A percentile compares a stretch with the other conserved stretches of the same genome.
Conservation (phyloP, 2,329 filamentous ascomycete species). For the Chaetothyriales sp. region DNA sequence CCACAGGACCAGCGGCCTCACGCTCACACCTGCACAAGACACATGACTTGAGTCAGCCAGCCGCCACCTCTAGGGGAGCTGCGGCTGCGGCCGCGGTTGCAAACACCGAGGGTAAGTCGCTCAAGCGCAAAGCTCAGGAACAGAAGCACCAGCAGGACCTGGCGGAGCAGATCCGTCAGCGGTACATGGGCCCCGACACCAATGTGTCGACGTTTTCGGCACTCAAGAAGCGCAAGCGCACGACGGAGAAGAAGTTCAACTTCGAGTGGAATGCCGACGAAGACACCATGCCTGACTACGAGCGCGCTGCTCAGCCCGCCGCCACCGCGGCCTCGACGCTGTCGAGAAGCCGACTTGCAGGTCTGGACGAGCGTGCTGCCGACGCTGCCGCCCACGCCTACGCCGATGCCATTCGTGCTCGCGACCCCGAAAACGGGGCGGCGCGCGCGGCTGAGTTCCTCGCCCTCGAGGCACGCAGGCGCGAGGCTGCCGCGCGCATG, state of each 20-base stretch:
- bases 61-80: slow-evolving; percentile 28
- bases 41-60: slow-evolving; percentile 41
- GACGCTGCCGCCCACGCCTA: slow-evolving; percentile 42
- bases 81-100: slow-evolving; percentile 16
- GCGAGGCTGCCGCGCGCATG: slow-evolving; percentile 57
- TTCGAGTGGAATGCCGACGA: slow-evolving; percentile 96
- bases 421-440: slow-evolving; percentile 61
- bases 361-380: slow-evolving; percentile 46
- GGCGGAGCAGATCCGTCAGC: slow-evolving; percentile 57
- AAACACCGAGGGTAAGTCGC: slow-evolving; percentile 23
- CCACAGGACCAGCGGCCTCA: slow-evolving; percentile 39
- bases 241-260: slow-evolving; percentile 94
- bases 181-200: slow-evolving; percentile 84
- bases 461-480: slow-evolving; percentile 68
- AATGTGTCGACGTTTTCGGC: slow-evolving; percentile 83
- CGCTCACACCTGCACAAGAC: slow-evolving; percentile 31
- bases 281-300: slow-evolving; percentile 74
- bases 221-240: slow-evolving; percentile 87
- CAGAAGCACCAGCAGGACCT: slow-evolving; percentile 50
- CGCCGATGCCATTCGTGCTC: slow-evolving; percentile 56
- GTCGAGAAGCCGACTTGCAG: slow-evolving; percentile 54
- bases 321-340: slow-evolving; percentile 55
- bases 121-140: slow-evolving; percentile 32
- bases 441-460: slow-evolving; percentile 66
- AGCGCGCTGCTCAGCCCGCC: slow-evolving; percentile 30